Conservation (phyloP, 306 rosid species). For the Castanea sativa region DNA sequence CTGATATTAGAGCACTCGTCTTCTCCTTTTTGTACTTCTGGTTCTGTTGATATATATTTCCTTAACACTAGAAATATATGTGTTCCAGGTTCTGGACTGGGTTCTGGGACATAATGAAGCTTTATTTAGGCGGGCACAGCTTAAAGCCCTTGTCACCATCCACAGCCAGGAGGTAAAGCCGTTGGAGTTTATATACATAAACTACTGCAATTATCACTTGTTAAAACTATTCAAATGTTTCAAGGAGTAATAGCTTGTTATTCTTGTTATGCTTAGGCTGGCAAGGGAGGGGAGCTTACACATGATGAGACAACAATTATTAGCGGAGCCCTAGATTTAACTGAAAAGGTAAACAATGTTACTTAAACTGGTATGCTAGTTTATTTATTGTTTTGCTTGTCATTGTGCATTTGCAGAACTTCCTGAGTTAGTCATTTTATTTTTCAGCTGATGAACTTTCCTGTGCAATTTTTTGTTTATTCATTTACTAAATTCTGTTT, state of each 20-base stretch:
- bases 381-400: neutral
- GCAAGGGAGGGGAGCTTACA: conserved; percentile 98
- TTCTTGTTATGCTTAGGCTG: conserved; percentile 57
- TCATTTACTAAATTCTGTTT: neutral
- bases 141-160: conserved; percentile 91
- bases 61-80: conserved; percentile 20
- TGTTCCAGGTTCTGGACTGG: conserved; percentile 70
- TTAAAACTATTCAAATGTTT: conserved; percentile 7
- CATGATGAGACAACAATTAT: conserved; percentile 95
- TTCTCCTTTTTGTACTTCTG: neutral
- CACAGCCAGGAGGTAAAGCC: conserved; percentile 80
- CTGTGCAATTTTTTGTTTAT: neutral
- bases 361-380: neutral
- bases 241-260: neutral
- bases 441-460: neutral
- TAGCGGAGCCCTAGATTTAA: conserved; percentile 93
- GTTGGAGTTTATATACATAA: conserved; percentile 9
- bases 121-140: conserved; percentile 86
- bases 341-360: conserved; percentile 65
- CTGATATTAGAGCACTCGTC: neutral
- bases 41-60: neutral
- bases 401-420: neutral
- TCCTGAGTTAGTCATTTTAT: neutral
- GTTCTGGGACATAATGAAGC: conserved; percentile 90
- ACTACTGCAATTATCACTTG: neutral